Conservation (phyloP, 352 stramenopile species). For the Thraustochytrium striatum region DNA sequence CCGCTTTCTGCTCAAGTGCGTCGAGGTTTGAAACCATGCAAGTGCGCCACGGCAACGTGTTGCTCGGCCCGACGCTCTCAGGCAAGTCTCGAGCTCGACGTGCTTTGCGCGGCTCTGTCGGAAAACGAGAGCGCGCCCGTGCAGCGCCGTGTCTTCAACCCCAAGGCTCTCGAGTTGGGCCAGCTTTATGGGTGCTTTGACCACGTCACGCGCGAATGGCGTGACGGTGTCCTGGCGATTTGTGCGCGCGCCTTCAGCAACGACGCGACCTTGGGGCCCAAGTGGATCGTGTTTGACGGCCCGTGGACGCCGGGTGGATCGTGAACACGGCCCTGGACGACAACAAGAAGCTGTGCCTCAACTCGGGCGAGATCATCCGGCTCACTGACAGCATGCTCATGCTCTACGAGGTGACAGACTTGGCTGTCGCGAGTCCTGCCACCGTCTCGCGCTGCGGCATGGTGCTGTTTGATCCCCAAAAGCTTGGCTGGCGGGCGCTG, state of each 20-base stretch:
- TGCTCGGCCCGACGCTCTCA: slow-evolving; percentile 83
- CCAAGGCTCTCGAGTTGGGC: slow-evolving; percentile 90
- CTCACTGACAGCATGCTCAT: slow-evolving; percentile 92
- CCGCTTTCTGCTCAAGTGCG: slow-evolving; percentile 84
- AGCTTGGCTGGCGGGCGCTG: slow-evolving; percentile 75
- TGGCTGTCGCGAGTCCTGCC: slow-evolving; percentile 83
- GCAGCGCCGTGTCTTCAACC: slow-evolving; percentile 78
- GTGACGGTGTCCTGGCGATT: slow-evolving; percentile 86
- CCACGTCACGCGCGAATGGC: slow-evolving; percentile 87
- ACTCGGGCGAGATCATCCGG: slow-evolving; percentile 87
- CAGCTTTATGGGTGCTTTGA: slow-evolving; percentile 91
- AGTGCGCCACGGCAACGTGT: slow-evolving; percentile 87
- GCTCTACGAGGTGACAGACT: slow-evolving; percentile 92
- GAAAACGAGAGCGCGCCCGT: slow-evolving; percentile 66
- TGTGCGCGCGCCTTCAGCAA: slow-evolving; percentile 79
- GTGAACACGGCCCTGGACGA: slow-evolving; percentile 95
- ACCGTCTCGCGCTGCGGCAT: slow-evolving; percentile 87
- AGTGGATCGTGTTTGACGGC: slow-evolving; percentile 91
- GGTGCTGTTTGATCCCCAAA: slow-evolving; percentile 91
- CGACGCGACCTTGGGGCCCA: slow-evolving; percentile 72
- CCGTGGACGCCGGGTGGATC: slow-evolving; percentile 93
- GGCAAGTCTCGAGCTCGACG: slow-evolving; percentile 80
- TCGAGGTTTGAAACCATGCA: slow-evolving; percentile 89
- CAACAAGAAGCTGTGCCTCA: slow-evolving; percentile 91
- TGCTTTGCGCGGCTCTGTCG: slow-evolving; percentile 73